These are phyloP conservation scores for Ascochyta clinopodiicola DNA, from an alignment of 2,329 filamentous ascomycete genomes.

Conservation along the genomic window DNA sequence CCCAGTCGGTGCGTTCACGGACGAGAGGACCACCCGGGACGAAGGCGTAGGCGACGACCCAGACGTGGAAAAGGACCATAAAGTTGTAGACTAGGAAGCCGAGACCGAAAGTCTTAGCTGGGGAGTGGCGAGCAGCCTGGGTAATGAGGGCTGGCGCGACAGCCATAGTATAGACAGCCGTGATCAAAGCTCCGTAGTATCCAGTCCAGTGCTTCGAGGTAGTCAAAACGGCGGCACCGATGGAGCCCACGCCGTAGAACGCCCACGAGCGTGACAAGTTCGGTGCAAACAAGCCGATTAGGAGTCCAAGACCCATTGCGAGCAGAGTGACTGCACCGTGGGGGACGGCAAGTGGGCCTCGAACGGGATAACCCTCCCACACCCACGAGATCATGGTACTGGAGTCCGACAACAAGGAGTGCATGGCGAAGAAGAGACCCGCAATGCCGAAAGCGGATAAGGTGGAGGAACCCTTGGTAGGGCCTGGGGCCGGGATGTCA, in stretches of 20 bases:
- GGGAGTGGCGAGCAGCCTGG: slow-evolving; percentile 77
- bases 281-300: slow-evolving; percentile 77
- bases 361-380: slow-evolving; percentile 93
- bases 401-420: slow-evolving; percentile 92
- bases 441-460: slow-evolving; percentile 80
- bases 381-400: slow-evolving; percentile 99
- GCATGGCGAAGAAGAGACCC: slow-evolving; percentile 85
- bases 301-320: slow-evolving; percentile 82
- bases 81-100: slow-evolving; percentile 94
- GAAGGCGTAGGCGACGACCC: slow-evolving; percentile 98
- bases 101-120: slow-evolving; percentile 81
- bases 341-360: slow-evolving; percentile 85
- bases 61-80: slow-evolving; percentile 95
- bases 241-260: slow-evolving; percentile 76
- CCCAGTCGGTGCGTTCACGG: slow-evolving; percentile 92
- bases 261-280: slow-evolving; percentile 77
- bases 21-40: slow-evolving; percentile 93
- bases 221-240: slow-evolving; percentile 81
- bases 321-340: slow-evolving; percentile 87
- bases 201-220: slow-evolving; percentile 83
- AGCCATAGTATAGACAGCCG: slow-evolving; percentile 83
- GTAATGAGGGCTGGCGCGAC: slow-evolving; percentile 76
- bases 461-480: slow-evolving; percentile 70
- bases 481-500: slow-evolving; percentile 59
- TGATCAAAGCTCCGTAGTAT: slow-evolving; percentile 79